Evolutionary conservation across 1,139 yeast genomes (phyloP), one percentile per base, ranked within the genome.

Genomic region (Hansenula anomala): DNA sequence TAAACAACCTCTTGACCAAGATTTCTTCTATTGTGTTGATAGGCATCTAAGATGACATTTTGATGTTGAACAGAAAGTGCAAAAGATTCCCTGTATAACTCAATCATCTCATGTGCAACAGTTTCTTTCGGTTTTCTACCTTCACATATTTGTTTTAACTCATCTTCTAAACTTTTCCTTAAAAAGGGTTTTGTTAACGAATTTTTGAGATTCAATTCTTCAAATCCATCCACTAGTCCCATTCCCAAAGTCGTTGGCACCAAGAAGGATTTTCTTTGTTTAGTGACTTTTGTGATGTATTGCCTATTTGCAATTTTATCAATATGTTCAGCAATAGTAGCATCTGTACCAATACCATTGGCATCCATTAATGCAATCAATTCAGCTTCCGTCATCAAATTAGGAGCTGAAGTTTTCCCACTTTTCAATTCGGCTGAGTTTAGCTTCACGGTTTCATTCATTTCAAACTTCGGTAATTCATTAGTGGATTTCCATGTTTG

Each of bases 291-390:
- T 14, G 64, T 63, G 3, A 86, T 78, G 54, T 90, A 94, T 25
- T 79, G 77, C 39, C 98, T 64, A 11, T 60, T 59, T 20, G 74
- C 64, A 34, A 94, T 80, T 55, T 86, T 90, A 44, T 85, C 90
- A 28, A 94, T 92, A 60, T 94, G 99, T 33, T 92, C 98, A 0
- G 98, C 98, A 64, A 94, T 94, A 0, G 99, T 94, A 1, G 99
- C 98, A 66, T 94, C 99, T 0, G 99, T 94, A 1, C 99, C 99
- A 36, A 94, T 94, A 0, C 97, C 97, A 61, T 94, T 94, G 7
- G 79, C 87, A 64, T 94, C 98, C 99, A 94, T 94, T 37, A 92
- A 64, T 11, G 89, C 84, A 63, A 94, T 88, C 28, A 94, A 69
- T 54, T 92, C 98, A 0, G 96, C 73, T 60, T 94, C 99, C 0